Percentiles rank a stretch among this genome's conserved stretches.
phyloP scores from a whole-genome alignment of 2,329 filamentous ascomycete species.

The Aspergillus unguis region DNA sequence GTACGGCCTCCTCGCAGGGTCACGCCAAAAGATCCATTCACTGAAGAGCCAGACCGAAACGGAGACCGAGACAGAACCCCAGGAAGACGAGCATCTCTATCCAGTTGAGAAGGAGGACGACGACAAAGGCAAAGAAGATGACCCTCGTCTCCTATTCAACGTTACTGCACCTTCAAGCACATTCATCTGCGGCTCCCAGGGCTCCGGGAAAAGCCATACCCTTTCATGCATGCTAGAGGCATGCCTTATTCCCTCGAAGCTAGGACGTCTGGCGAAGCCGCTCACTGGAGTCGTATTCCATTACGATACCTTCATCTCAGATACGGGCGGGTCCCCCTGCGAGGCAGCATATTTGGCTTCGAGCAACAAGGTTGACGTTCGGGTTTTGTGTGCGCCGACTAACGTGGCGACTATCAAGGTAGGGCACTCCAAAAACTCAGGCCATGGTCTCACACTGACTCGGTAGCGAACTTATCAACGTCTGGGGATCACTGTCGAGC shows the following conservation, averaged over 20 bases:
- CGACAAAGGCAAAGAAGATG: not conserved
- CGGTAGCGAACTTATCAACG: constrained; percentile 35
- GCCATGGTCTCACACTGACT: too few species aligned
- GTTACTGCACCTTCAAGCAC: constrained; percentile 23
- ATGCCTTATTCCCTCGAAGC: constrained; percentile 48
- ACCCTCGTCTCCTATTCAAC: constrained; percentile 19
- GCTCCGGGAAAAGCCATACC: constrained; percentile 50
- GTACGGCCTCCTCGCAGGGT: not conserved
- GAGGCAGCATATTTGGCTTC: constrained; percentile 59
- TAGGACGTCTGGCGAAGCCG: constrained; percentile 31
- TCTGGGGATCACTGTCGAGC: constrained; percentile 49
- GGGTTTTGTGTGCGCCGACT: constrained; percentile 55
- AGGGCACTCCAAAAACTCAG: not conserved
- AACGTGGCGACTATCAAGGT: constrained; percentile 38
- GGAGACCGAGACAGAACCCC: too few species aligned
- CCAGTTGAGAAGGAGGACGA: too few species aligned
- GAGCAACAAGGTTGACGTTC: constrained; percentile 44
- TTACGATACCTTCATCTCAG: constrained; percentile 57
- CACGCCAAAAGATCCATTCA: not conserved
- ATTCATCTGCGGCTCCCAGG: constrained; percentile 60
- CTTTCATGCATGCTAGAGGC: constrained; percentile 48
- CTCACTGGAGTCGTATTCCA: constrained; percentile 64
- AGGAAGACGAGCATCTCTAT: too few species aligned
- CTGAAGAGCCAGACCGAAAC: too few species aligned
- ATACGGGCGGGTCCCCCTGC: constrained; percentile 50